Conservation (phyloP, 2,329 filamentous ascomycete genomes). For the Myriosclerotinia scirpicola region DNA sequence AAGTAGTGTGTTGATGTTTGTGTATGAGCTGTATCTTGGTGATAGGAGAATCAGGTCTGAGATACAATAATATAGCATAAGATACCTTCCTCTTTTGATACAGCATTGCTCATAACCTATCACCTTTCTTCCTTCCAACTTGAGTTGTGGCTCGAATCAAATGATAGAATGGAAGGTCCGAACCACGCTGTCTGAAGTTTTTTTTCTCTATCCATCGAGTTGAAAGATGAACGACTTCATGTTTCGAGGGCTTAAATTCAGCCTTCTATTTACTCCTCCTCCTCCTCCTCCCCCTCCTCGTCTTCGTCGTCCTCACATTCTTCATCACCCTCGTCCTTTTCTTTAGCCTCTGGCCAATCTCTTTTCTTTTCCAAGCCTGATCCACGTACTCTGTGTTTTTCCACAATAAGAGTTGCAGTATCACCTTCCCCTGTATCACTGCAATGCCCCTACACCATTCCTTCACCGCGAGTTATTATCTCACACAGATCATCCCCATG, state of each 20-base stretch:
- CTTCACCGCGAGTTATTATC: not conserved
- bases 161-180: not conserved
- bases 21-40: not conserved
- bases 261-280: not conserved
- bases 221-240: not conserved
- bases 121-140: not conserved
- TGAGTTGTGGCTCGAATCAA: not conserved
- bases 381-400: not conserved
- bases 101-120: not conserved
- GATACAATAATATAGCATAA: not conserved
- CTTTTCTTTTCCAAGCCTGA: not conserved
- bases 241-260: not conserved
- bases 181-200: not conserved
- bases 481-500: not conserved
- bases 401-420: not conserved
- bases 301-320: not conserved
- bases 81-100: constrained; percentile 1
- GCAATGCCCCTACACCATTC: not conserved
- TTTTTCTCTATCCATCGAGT: not conserved
- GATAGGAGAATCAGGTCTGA: not conserved
- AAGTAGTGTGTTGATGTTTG: constrained; percentile 9
- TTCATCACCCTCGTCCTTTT: not conserved
- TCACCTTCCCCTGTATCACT: not conserved
- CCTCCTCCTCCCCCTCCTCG: not conserved
- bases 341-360: not conserved